phyloP scores from a whole-genome alignment of 208 protist species.

The Leishmania braziliensis region DNA sequence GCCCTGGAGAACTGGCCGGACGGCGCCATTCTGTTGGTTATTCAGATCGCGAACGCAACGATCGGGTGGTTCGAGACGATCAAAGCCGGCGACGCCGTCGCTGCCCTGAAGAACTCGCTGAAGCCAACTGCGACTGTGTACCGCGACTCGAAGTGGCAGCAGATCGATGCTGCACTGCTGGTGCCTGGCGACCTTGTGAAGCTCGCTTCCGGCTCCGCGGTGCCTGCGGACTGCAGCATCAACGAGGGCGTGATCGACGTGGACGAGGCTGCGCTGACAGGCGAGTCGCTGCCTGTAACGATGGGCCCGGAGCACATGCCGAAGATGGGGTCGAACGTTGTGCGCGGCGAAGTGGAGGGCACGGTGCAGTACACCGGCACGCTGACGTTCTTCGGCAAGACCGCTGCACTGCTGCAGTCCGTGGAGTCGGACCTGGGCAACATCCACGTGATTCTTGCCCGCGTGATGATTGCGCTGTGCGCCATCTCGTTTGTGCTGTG shows the following conservation, averaged over 20 bases:
- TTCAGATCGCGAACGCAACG: slow-evolving; percentile 83
- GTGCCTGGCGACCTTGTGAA: slow-evolving; percentile 95
- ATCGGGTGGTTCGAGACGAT: slow-evolving; percentile 94
- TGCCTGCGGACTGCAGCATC: slow-evolving; percentile 93
- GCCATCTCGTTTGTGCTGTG: slow-evolving; percentile 68
- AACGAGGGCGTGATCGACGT: slow-evolving; percentile 91
- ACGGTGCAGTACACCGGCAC: slow-evolving; percentile 89
- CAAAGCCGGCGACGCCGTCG: slow-evolving; percentile 93
- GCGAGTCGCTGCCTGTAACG: slow-evolving; percentile 95
- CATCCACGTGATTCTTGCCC: slow-evolving; percentile 60
- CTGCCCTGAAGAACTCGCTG: slow-evolving; percentile 89
- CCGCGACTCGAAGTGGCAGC: slow-evolving; percentile 85
- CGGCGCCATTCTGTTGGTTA: slow-evolving; percentile 81
- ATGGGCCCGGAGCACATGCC: slow-evolving; percentile 85
- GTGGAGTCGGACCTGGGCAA: slow-evolving; percentile 82
- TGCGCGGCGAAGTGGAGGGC: slow-evolving; percentile 78
- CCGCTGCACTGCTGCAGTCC: slow-evolving; percentile 87
- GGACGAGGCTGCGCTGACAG: slow-evolving; percentile 95
- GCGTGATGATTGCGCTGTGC: slow-evolving; percentile 71
- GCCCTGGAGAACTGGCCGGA: slow-evolving; percentile 88
- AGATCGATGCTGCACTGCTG: slow-evolving; percentile 77
- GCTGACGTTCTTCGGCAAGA: slow-evolving; percentile 95
- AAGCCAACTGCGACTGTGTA: slow-evolving; percentile 74
- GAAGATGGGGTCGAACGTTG: slow-evolving; percentile 92
- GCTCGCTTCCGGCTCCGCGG: slow-evolving; percentile 88